Conservation (phyloP, 2,329 filamentous ascomycete genomes). For the Aspergillus fumigatus region DNA sequence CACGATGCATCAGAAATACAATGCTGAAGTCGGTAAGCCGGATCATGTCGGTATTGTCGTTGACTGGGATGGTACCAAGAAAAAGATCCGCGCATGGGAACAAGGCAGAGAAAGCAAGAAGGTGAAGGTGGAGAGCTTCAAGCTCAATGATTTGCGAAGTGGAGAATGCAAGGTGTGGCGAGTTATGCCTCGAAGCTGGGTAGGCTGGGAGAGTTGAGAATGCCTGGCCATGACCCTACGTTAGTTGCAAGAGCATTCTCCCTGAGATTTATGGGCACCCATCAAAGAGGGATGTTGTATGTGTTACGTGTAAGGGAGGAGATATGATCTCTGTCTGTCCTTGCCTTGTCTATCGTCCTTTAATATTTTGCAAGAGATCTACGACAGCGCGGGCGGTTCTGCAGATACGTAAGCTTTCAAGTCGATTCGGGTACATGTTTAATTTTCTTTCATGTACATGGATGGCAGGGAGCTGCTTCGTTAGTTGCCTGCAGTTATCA, state of each 20-base stretch:
- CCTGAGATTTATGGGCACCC: neutral
- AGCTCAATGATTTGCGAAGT: slow-evolving; percentile 83
- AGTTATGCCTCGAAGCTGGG: slow-evolving; percentile 86
- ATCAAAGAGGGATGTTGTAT: neutral
- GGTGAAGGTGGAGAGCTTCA: slow-evolving; percentile 89
- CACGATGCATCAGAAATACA: slow-evolving; percentile 92
- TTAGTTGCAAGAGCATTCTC: neutral
- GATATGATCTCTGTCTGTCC: neutral
- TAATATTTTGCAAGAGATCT: neutral
- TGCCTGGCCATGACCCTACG: neutral
- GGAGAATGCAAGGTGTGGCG: slow-evolving; percentile 98
- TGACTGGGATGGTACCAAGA: slow-evolving; percentile 98
- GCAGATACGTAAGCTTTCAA: neutral
- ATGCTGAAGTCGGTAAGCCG: slow-evolving; percentile 77
- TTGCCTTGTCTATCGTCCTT: neutral
- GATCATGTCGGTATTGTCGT: slow-evolving; percentile 86
- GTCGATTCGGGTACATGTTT: neutral
- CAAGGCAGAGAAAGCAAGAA: slow-evolving; percentile 92
- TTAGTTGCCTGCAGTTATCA: neutral
- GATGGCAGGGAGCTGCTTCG: neutral
- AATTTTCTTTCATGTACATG: neutral
- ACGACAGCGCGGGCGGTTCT: neutral
- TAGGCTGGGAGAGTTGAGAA: slow-evolving; percentile 66
- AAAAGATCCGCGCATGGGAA: slow-evolving; percentile 94
- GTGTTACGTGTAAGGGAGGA: neutral